Base-by-base conservation (phyloP, 2,329 filamentous ascomycete genomes). In the Arthroderma uncinatum region DNA sequence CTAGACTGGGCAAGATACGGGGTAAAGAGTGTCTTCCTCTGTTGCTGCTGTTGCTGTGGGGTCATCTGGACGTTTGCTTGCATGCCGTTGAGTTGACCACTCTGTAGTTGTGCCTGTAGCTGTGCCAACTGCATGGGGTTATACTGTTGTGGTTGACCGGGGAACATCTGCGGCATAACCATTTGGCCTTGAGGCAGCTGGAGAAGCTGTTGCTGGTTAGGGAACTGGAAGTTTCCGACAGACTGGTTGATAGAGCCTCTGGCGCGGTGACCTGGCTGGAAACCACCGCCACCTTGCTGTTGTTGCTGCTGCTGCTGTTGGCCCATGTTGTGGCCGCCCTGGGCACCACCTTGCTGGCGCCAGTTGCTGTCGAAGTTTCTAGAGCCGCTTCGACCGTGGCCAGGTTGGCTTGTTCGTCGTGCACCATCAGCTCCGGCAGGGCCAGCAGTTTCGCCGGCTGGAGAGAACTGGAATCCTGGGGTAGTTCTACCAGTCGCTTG, bases 331-430 rank as follows among this genome's bases (percentile, higher is more conserved):
- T 76, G 76, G 54, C 61, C 64, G 63, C 75, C 73, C 28, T 66
- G 66, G 58, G 77, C 76, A 56, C 69, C 66, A 62, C 81, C 81
- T 64, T 87, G 91, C 67, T 90, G 94, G 66, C 93, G 87, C 93
- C 93, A 98, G 74, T 98, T 98, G 66, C 91, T 85, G 64, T 98
- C 93, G 68, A 97, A 97, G 74, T 97, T 98, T 62, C 93, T 84
- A 23, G 93, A 98, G 9, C 82, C 82, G 33, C 85, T 86, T 61
- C 93, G 83, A 62, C 82, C 85, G 70, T 98, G 93, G 57, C 89
- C 86, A 42, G 72, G 66, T 63, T 82, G 80, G 21, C 61, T 60
- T 19, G 33, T 6, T 10, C 61, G 60, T 28, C 61, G 52, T 12
- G 74, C 68, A 61, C 75, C 73, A 61, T 76, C 73, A 59, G 59